Evolutionary conservation across 2,329 filamentous ascomycete genomes (phyloP).

Genomic region (Trichoderma sp.): DNA sequence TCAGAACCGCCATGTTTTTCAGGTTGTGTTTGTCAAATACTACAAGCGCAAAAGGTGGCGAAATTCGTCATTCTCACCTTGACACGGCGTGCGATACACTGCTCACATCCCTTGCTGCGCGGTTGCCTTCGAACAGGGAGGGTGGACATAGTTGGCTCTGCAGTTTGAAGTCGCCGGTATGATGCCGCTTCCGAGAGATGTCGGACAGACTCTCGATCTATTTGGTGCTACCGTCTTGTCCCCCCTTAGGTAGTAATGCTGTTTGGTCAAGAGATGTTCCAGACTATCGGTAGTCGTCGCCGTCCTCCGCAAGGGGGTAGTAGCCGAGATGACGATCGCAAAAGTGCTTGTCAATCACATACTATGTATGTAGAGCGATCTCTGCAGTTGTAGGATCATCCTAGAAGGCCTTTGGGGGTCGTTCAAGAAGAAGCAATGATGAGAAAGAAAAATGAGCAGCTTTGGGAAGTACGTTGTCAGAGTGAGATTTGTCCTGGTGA

Average conservation of each 20-base stretch:
- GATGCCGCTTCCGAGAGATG: neutral
- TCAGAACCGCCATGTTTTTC: neutral
- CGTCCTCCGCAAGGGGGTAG: neutral
- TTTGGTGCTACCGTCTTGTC: too few relatives aligned
- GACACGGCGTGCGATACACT: conserved; percentile 18
- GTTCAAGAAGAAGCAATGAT: too few relatives aligned
- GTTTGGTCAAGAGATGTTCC: too few relatives aligned
- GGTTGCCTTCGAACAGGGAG: neutral
- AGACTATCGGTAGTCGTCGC: neutral
- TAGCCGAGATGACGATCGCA: neutral
- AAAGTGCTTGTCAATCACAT: neutral
- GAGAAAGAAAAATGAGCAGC: neutral
- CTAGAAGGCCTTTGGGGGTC: neutral
- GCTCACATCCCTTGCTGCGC: conserved; percentile 24
- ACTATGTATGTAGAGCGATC: neutral
- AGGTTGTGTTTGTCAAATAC: neutral
- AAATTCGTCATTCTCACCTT: neutral
- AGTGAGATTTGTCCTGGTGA: neutral
- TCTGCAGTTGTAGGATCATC: neutral
- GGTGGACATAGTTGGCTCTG: neutral
- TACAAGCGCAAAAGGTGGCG: neutral
- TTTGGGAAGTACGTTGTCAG: neutral
- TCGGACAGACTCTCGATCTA: too few relatives aligned
- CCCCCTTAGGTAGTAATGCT: too few relatives aligned
- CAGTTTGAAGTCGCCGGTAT: neutral